A percentile compares a stretch with the other conserved stretches of the same genome.
Conservation (phyloP, 345 rosid species). For the Gossypium stocksii region DNA sequence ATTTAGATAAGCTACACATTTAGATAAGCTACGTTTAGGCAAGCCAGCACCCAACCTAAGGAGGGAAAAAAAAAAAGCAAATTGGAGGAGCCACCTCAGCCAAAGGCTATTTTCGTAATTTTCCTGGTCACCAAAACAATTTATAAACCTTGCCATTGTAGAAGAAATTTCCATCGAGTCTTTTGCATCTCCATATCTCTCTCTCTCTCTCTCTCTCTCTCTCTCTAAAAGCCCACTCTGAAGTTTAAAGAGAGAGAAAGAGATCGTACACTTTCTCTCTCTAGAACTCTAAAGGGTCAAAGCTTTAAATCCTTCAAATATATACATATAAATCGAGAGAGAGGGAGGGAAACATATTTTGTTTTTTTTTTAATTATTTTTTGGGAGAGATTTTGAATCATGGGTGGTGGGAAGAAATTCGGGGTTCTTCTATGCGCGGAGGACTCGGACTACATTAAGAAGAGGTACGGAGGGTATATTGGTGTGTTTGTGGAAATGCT, state of each 20-base stretch:
- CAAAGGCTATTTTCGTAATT: no score
- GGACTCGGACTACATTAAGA: conserved; percentile 60
- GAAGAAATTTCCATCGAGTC: not conserved
- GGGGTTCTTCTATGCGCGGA: conserved; percentile 61
- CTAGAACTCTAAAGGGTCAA: not conserved
- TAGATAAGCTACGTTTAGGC: no score
- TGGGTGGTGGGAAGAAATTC: conserved; percentile 32
- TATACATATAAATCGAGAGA: not conserved
- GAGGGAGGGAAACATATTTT: not conserved
- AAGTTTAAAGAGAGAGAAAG: not conserved
- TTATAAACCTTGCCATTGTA: not conserved
- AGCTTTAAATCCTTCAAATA: not conserved
- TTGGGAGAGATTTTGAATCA: not conserved
- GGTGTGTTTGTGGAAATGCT: conserved; percentile 52
- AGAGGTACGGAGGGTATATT: conserved; percentile 48
- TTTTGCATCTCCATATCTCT: not conserved
- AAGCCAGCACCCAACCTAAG: no score
- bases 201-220: not conserved
- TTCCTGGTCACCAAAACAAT: no score
- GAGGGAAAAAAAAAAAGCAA: no score
- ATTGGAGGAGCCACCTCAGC: no score
- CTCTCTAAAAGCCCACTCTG: not conserved
- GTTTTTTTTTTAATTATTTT: not conserved
- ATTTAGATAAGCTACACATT: no score
- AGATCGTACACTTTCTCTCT: not conserved